These are phyloP conservation scores for Fusarium compactum DNA, from an alignment of 2,329 filamentous ascomycete species.

Conservation along the genomic window DNA sequence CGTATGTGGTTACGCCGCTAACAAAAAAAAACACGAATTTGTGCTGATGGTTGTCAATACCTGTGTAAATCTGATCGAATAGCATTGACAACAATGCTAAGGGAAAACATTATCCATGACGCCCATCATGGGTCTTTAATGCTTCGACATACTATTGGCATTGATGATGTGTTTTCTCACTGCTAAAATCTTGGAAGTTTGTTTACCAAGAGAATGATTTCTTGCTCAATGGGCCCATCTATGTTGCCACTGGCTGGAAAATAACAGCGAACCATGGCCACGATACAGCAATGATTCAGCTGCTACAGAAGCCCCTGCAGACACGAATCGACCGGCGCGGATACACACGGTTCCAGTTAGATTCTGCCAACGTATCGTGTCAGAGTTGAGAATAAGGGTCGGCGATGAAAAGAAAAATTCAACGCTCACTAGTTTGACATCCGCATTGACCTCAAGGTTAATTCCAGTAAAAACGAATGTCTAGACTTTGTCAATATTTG, in stretches of 20 bases:
- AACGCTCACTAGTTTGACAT: conserved; percentile 15
- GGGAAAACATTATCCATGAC: conserved; percentile 5
- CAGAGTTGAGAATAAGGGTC: conserved; percentile 7
- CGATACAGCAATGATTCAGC: not conserved
- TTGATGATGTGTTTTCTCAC: conserved; percentile 1
- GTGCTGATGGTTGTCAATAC: not conserved
- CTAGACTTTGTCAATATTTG: conserved; percentile 7
- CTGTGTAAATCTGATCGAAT: not conserved
- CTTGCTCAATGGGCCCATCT: conserved; percentile 6
- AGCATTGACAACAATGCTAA: not conserved
- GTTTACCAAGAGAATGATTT: not conserved
- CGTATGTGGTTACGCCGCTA: conserved; percentile 29
- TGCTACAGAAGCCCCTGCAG: conserved; percentile 8
- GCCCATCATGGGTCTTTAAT: not conserved
- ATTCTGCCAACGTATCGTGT: conserved; percentile 18
- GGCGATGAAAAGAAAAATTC: not conserved
- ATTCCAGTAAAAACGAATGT: not conserved
- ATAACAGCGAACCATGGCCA: conserved; percentile 6
- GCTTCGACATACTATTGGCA: not conserved
- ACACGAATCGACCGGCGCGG: conserved; percentile 6
- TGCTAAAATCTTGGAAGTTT: conserved; percentile 1
- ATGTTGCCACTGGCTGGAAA: conserved; percentile 28
- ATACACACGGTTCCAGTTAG: conserved; percentile 11
- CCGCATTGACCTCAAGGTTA: conserved; percentile 14
- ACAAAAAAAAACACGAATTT: conserved; percentile 3